Evolutionary conservation across 2,329 filamentous ascomycete species (phyloP).

Genomic region (Claviceps digitariae): DNA sequence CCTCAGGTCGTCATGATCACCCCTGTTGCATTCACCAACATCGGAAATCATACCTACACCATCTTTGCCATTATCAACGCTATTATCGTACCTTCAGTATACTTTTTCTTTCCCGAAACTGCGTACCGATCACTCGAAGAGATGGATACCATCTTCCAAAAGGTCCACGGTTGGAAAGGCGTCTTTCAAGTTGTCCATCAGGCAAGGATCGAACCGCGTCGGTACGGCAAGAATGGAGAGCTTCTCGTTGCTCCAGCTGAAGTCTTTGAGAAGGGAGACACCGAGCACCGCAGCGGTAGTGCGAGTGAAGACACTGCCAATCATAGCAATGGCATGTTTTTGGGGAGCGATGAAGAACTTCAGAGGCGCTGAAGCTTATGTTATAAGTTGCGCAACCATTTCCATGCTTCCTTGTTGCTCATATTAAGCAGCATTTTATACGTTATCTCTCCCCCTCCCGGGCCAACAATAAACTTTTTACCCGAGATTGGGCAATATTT

Average conservation of each 20-base stretch:
- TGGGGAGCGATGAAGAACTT: slow-evolving; percentile 21
- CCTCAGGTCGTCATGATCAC: slow-evolving; percentile 45
- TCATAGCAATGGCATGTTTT: slow-evolving; percentile 16
- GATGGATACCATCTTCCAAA: slow-evolving; percentile 52
- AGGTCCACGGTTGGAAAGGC: slow-evolving; percentile 30
- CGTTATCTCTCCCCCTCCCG: no score
- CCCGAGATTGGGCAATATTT: no score
- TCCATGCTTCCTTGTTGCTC: neutral
- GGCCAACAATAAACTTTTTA: no score
- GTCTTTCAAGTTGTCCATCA: slow-evolving; percentile 23
- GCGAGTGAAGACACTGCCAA: slow-evolving; percentile 13
- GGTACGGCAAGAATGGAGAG: slow-evolving; percentile 47
- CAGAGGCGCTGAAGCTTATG: slow-evolving; percentile 10
- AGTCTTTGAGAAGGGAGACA: slow-evolving; percentile 22
- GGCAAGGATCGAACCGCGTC: slow-evolving; percentile 33
- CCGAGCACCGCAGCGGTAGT: slow-evolving; percentile 16
- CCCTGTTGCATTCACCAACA: slow-evolving; percentile 42
- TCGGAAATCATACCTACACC: slow-evolving; percentile 47
- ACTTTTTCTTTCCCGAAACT: slow-evolving; percentile 53
- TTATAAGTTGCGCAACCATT: neutral
- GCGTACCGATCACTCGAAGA: slow-evolving; percentile 51
- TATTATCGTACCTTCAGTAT: slow-evolving; percentile 42
- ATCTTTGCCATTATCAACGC: slow-evolving; percentile 55
- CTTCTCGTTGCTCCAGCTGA: slow-evolving; percentile 34
- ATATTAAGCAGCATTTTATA: neutral